These are phyloP conservation scores for Lactarius indigo DNA, from an alignment of 768 basidiomycete species.

Conservation along the genomic window DNA sequence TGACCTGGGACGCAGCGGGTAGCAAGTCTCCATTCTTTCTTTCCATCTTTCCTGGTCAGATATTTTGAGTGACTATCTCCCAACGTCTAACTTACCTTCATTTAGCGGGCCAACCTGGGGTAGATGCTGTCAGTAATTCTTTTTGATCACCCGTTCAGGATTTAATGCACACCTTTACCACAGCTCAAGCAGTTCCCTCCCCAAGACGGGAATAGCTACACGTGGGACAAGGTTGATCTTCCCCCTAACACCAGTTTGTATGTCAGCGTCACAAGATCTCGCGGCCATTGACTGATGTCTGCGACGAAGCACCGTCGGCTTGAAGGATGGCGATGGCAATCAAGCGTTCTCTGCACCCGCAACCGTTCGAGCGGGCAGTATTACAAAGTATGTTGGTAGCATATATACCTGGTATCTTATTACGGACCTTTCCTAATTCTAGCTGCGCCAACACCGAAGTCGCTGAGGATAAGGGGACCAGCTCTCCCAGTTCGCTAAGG, in stretches of 20 bases:
- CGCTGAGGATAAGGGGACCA: constrained; percentile 16
- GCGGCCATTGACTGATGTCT: constrained; percentile 1
- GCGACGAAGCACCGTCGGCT: constrained; percentile 42
- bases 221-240: constrained; percentile 54
- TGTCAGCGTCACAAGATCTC: constrained; percentile 26
- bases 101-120: constrained; percentile 51
- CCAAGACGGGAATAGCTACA: constrained; percentile 41
- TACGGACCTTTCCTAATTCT: neutral
- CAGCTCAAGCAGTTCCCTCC: constrained; percentile 55
- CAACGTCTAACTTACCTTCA: neutral
- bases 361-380: constrained; percentile 39
- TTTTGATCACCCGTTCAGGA: neutral
- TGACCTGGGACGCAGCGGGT: constrained; percentile 45
- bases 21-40: constrained; percentile 58
- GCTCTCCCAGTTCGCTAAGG: neutral
- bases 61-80: neutral
- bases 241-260: constrained; percentile 45
- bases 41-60: constrained; percentile 57
- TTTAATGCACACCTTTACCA: neutral
- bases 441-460: constrained; percentile 20
- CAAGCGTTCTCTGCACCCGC: constrained; percentile 51
- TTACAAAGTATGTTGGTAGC: constrained; percentile 34
- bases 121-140: constrained; percentile 44
- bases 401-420: neutral
- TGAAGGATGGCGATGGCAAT: constrained; percentile 59